These are phyloP conservation scores for Pseudozyma thailandica DNA, from an alignment of 1,284 basidiomycete species.

Conservation along the genomic window DNA sequence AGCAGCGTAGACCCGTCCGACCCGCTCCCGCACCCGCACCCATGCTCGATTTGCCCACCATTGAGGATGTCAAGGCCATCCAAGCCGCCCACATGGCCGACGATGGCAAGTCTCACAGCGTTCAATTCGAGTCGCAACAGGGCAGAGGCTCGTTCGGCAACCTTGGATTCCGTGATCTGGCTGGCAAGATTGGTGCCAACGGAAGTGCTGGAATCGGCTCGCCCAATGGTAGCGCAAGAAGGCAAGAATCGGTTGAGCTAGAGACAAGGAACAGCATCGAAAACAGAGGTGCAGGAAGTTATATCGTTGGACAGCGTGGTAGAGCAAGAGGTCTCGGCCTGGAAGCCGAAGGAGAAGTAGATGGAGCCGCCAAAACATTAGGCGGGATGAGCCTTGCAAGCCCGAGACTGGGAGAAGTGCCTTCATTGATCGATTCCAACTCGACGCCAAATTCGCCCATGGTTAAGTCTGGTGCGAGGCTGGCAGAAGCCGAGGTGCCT, in stretches of 20 bases:
- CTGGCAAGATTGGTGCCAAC: constrained; percentile 25
- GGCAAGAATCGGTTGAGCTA: constrained; percentile 35
- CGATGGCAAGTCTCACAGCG: constrained; percentile 46
- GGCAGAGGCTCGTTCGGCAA: constrained; percentile 26
- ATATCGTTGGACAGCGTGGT: constrained; percentile 41
- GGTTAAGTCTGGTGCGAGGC: constrained; percentile 6
- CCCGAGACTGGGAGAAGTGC: constrained; percentile 10
- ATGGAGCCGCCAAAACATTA: constrained; percentile 15
- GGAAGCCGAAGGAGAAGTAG: constrained; percentile 18
- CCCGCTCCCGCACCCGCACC: constrained; percentile 54
- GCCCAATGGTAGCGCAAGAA: constrained; percentile 2
- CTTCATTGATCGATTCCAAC: constrained; percentile 31
- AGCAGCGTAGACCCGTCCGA: constrained; percentile 21
- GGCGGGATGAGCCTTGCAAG: constrained; percentile 14
- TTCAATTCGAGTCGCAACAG: constrained; percentile 36
- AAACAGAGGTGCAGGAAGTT: constrained; percentile 20
- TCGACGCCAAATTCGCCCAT: constrained; percentile 27
- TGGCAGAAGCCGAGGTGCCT: constrained; percentile 32
- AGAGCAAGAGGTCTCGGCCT: constrained; percentile 34
- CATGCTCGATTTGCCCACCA: constrained; percentile 62
- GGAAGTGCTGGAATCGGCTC: constrained; percentile 14
- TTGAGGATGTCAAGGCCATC: constrained; percentile 64
- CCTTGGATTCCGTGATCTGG: constrained; percentile 41
- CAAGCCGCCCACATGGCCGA: constrained; percentile 57
- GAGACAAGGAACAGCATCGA: constrained; percentile 36